These are phyloP conservation scores for Lycium ferocissimum DNA, from an alignment of 257 asterid species.

Conservation along the genomic window DNA sequence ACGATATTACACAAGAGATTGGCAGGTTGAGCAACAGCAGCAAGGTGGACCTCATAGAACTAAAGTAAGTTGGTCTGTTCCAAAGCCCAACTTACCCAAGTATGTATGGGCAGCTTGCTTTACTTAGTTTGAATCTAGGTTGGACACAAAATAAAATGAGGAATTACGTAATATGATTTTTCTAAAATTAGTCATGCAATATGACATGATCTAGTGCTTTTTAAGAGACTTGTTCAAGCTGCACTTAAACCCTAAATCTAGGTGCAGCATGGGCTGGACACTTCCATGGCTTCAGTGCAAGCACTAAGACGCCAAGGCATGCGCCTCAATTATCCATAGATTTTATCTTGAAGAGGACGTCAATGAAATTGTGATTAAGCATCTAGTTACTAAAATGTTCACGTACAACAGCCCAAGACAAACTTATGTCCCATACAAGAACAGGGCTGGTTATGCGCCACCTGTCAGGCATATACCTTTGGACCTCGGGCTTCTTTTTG, in stretches of 20 bases:
- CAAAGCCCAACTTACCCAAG: conserved; percentile 15
- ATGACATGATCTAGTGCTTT: background rate
- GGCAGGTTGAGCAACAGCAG: background rate
- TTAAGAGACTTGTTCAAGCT: background rate
- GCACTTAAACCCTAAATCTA: conserved; percentile 20
- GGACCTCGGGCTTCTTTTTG: conserved; percentile 13
- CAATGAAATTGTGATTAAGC: conserved; percentile 8
- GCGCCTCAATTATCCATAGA: conserved; percentile 5
- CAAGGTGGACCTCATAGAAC: background rate
- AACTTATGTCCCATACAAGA: conserved; percentile 10
- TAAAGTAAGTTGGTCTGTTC: background rate
- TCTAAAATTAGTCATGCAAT: background rate
- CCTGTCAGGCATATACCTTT: conserved; percentile 17
- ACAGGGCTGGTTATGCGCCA: background rate
- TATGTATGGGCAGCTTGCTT: background rate
- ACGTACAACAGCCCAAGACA: conserved; percentile 21
- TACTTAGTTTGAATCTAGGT: conserved; percentile 16
- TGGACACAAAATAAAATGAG: conserved; percentile 18
- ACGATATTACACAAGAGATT: conserved; percentile 10
- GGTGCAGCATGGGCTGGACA: conserved; percentile 1
- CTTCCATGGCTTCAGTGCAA: background rate
- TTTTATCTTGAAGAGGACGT: background rate
- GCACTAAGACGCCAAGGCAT: conserved; percentile 20
- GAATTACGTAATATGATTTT: conserved; percentile 14
- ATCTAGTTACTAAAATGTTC: background rate